Percentiles rank a stretch among this genome's conserved stretches.
Conservation (phyloP, 1,284 basidiomycete genomes). For the Ganoderma lingzhi region DNA sequence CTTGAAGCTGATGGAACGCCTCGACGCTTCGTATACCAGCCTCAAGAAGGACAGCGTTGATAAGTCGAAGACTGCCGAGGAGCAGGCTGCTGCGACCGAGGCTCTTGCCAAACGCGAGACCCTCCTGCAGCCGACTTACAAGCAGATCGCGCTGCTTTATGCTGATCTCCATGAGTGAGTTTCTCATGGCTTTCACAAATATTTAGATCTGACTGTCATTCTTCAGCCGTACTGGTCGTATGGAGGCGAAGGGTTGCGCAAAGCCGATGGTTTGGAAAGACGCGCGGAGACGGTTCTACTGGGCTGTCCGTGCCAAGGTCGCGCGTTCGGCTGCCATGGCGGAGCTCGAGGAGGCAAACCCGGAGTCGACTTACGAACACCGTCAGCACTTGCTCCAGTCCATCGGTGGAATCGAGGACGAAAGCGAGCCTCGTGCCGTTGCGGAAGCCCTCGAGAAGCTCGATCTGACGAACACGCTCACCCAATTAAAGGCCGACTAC, state of each 20-base stretch:
- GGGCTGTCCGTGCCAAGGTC: conserved; percentile 86
- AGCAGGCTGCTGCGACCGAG: conserved; percentile 74
- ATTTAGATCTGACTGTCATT: neutral
- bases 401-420: conserved; percentile 61
- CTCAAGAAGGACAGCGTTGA: conserved; percentile 87
- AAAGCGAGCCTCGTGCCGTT: conserved; percentile 59
- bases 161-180: conserved; percentile 96
- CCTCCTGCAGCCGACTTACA: conserved; percentile 89
- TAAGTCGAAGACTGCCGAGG: conserved; percentile 72
- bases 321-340: conserved; percentile 71
- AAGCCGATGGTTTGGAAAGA: conserved; percentile 87
- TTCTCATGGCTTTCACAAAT: neutral
- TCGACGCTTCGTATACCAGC: conserved; percentile 86
- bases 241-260: conserved; percentile 98
- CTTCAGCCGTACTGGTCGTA: conserved; percentile 88
- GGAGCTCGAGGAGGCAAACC: conserved; percentile 67
- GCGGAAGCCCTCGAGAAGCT: conserved; percentile 73
- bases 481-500: conserved; percentile 71
- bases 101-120: conserved; percentile 84
- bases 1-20: conserved; percentile 90
- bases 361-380: conserved; percentile 67
- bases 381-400: conserved; percentile 65
- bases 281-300: conserved; percentile 94
- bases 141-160: conserved; percentile 93
- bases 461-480: conserved; percentile 66